Base-by-base conservation (phyloP, 2,329 filamentous ascomycete genomes). In the Colletotrichum lini region DNA sequence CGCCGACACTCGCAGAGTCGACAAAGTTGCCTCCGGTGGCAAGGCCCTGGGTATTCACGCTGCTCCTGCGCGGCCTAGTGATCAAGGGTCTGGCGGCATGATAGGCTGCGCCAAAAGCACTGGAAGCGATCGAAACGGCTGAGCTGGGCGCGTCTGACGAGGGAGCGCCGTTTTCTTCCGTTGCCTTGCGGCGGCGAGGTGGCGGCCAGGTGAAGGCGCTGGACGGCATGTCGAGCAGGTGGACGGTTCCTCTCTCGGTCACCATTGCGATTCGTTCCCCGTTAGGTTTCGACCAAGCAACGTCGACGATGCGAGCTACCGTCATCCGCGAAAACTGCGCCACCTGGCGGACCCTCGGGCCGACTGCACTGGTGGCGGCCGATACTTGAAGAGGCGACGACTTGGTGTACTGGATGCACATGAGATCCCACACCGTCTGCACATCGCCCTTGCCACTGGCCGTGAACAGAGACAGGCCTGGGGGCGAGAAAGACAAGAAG, bases 161-260 rank as follows among this genome's bases (percentile, higher is more conserved):
- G 13, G 88, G 84, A 16, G 84, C 82, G 15, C 82, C 81, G 21
- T 81, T 80, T 47, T 89, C 85, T 70, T 81, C 82, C 47, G 77
- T 77, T 62, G 81, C 83, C 72, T 80, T 81, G 70, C 86, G 84
- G 64, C 87, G 85, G 49, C 89, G 87, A 52, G 90, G 91, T 30
- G 95, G 94, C 50, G 95, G 95, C 95, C 95, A 98, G 74, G 93
- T 91, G 76, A 95, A 96, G 5, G 94, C 94, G 73, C 90, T 93
- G 56, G 90, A 87, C 10, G 95, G 94, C 81, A 98, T 89, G 75
- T 98, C 94, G 74, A 98, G 92, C 53, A 98, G 89, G 82, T 99
- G 96, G 13, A 98, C 91, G 10, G 96, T 99, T n/a, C 96, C 95
- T 75, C 95, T 93, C 77, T 97, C 94, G 0, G 96, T 98, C 35